A percentile compares a stretch with the other conserved stretches of the same genome.
Conservation (phyloP, 164 flowering plant genomes). For the Piper betle region DNA sequence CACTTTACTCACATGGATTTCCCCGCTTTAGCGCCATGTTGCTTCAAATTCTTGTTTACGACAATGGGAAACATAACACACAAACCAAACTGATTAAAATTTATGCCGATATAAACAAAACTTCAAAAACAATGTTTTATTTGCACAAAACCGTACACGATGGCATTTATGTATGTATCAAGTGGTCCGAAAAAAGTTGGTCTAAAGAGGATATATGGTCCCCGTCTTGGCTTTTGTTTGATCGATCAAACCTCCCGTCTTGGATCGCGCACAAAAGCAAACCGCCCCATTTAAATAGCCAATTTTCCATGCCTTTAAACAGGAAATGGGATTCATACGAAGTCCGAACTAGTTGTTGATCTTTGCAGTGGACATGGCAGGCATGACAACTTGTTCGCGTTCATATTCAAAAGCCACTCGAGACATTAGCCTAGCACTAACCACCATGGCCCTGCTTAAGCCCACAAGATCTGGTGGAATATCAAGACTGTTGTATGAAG, state of each 20-base stretch:
- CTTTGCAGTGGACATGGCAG: neutral
- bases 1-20: constrained; percentile 4
- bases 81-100: neutral
- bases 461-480: neutral
- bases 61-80: neutral
- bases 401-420: neutral
- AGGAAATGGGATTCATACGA: neutral
- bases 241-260: neutral
- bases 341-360: neutral
- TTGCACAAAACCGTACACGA: no score
- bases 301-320: neutral
- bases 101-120: neutral
- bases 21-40: constrained; percentile 4
- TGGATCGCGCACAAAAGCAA: neutral
- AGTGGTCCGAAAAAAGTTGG: neutral
- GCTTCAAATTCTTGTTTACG: constrained; percentile 3
- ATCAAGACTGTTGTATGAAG: neutral
- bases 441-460: neutral
- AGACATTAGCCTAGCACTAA: neutral
- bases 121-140: neutral
- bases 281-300: neutral
- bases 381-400: neutral
- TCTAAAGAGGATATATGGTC: neutral
- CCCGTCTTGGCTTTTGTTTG: neutral
- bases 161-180: neutral